A percentile compares a stretch with the other conserved stretches of the same genome.
phyloP scores from a whole-genome alignment of 1,284 basidiomycete species.

The Gastroboletus turbinatus region DNA sequence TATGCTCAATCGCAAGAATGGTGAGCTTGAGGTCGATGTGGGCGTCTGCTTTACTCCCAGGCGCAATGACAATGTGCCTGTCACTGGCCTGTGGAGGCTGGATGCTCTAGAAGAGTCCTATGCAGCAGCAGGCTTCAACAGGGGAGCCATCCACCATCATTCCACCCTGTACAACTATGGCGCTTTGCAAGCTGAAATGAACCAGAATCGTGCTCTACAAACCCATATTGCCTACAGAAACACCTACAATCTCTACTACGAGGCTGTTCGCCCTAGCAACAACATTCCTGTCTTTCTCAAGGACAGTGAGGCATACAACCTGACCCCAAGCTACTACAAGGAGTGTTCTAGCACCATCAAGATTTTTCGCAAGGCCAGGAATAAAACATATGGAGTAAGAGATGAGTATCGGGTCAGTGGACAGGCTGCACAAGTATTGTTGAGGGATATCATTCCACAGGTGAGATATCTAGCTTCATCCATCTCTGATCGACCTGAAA shows the following conservation, averaged over 20 bases:
- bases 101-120: no score
- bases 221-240: constrained; percentile 10
- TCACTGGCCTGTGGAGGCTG: no score
- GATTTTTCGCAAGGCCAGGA: neutral
- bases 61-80: no score
- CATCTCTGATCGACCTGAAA: neutral
- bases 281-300: constrained; percentile 1
- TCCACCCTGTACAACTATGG: constrained; percentile 9
- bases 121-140: neutral
- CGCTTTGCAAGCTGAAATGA: neutral
- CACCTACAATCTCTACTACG: constrained; percentile 15
- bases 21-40: no score
- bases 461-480: neutral
- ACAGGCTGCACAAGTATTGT: neutral
- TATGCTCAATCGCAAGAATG: no score
- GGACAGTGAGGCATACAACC: constrained; percentile 17
- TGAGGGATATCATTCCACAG: neutral
- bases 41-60: no score
- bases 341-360: neutral
- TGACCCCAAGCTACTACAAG: neutral
- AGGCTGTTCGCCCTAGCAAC: constrained; percentile 1
- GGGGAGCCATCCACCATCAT: neutral
- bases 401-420: constrained; percentile 11
- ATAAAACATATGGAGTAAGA: constrained; percentile 4
- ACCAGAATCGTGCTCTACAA: neutral